Conservation (phyloP, 441 rosid genomes). For the Pelargonium citronellum region DNA sequence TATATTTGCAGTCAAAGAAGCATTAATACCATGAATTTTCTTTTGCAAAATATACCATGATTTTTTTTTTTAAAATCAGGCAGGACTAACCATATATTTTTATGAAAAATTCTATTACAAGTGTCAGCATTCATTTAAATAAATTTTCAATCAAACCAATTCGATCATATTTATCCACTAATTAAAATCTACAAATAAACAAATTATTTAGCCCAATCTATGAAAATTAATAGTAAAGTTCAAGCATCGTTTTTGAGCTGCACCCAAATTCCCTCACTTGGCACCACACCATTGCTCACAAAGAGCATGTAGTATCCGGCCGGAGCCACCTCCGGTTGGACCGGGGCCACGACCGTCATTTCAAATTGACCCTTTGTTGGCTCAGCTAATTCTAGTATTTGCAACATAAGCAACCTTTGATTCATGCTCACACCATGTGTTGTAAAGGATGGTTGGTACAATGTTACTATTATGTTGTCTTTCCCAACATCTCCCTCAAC, state of each 20-base stretch:
- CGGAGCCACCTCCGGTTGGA: not conserved
- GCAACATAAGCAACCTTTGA: slow-evolving; percentile 25
- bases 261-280: not conserved
- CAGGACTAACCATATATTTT: too few species aligned
- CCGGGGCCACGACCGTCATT: not conserved
- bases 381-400: not conserved
- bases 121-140: too few species aligned
- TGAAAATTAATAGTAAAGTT: too few species aligned
- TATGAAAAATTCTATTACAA: too few species aligned
- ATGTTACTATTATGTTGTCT: slow-evolving; percentile 13
- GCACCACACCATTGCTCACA: not conserved
- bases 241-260: not conserved
- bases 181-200: too few species aligned
- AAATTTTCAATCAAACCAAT: too few species aligned
- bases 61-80: too few species aligned
- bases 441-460: slow-evolving; percentile 28
- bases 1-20: too few species aligned
- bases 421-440: slow-evolving; percentile 30
- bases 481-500: not conserved
- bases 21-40: too few species aligned
- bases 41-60: too few species aligned
- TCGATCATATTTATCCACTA: too few species aligned
- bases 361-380: not conserved
- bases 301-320: not conserved
- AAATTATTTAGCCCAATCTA: too few species aligned